Base-by-base conservation (phyloP, 495 filamentous ascomycete species). In the Penicillium riverlandense region DNA sequence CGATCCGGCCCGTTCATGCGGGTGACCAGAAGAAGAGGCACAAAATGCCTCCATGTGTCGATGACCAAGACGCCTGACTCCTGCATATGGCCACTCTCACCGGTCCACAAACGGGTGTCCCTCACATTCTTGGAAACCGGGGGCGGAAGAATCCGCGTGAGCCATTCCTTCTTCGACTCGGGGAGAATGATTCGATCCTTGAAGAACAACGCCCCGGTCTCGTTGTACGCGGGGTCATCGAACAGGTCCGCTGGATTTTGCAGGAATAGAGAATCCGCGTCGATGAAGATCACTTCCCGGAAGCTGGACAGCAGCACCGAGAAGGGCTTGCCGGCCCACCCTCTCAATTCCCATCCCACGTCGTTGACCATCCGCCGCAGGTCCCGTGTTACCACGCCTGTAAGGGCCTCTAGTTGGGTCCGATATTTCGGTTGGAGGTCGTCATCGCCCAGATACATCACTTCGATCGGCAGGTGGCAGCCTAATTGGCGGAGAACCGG, bases 261-360 rank as follows among this genome's bases (percentile, higher is more conserved):
- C 8, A 72, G 43, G 8, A 75, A 71, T 8, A 75, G 57, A 13
- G 54, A 48, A 43, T 77, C 72, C 11, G 69, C 65, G 50, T 78
- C 75, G 41, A 78, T 66, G 49, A 76, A 76, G 16, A 78, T 66
- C 1, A 70, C 58, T 47, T 71, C 55, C 13, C 69, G 60, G 47
- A 77, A 79, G 32, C 58, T 61, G 0, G 67, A 72, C 35, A 74
- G 64, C 1, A 77, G 47, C n/a, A 77, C 65, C 8, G 73, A 60
- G 29, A 74, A 64, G 8, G 59, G 49, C 46, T 79, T 79, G 14
- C 41, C 47, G 0, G 57, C 61, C 48, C 57, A 62, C 1, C 58
- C 58, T 6, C 31, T 32, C 15, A 61, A 33, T 11, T 37, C 42
- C 58, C 58, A 61, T 7, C 51, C 54, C 7, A 9, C 11, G 12